Evolutionary conservation across 352 stramenopile species (phyloP).

Genomic region (Phytopythium kandeliae): DNA sequence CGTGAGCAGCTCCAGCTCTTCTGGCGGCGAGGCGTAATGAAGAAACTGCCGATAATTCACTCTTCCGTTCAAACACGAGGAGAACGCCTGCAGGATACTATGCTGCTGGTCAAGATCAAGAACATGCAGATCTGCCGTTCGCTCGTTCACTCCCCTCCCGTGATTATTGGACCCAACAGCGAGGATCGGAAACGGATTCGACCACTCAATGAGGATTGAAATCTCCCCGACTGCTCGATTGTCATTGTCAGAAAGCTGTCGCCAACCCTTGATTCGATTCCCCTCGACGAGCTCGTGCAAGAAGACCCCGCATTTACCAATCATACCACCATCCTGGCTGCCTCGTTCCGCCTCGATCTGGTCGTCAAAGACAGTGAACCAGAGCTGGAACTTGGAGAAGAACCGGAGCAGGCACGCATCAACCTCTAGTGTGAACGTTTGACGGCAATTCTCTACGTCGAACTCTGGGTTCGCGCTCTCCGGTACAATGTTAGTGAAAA

Average conservation of each 20-base stretch:
- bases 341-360: constrained; percentile 30
- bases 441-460: constrained; percentile 52
- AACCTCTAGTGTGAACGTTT: constrained; percentile 65
- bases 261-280: constrained; percentile 66
- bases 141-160: constrained; percentile 19
- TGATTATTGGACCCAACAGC: constrained; percentile 33
- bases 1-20: constrained; percentile 47
- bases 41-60: constrained; percentile 76
- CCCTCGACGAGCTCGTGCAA: constrained; percentile 67
- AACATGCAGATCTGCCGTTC: constrained; percentile 34
- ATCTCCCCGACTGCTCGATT: constrained; percentile 60
- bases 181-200: constrained; percentile 64
- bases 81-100: constrained; percentile 52
- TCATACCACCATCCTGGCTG: constrained; percentile 41
- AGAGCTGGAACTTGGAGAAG: constrained; percentile 74
- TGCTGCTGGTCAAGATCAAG: constrained; percentile 75
- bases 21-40: constrained; percentile 37
- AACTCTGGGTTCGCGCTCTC: constrained; percentile 64
- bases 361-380: constrained; percentile 87
- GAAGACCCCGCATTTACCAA: constrained; percentile 69
- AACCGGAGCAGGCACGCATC: constrained; percentile 76
- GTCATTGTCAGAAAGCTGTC: constrained; percentile 51
- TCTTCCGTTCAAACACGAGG: constrained; percentile 45
- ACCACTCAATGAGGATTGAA: constrained; percentile 71
- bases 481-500: constrained; percentile 84